Conservation (phyloP, 257 asterid species). For the Capsicum baccatum region DNA sequence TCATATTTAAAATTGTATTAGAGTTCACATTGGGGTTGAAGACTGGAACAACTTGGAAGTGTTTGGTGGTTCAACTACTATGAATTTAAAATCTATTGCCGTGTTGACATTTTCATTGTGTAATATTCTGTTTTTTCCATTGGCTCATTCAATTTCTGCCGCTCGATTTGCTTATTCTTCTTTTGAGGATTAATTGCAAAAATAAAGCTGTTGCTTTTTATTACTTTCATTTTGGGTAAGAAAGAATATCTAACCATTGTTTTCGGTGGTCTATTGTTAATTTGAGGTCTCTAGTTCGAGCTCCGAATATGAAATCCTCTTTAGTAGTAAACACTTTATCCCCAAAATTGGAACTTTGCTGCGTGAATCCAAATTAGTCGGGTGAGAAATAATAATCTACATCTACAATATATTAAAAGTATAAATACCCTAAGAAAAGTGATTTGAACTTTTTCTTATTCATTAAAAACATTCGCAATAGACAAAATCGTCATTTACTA, state of each 20-base stretch:
- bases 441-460: no score
- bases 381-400: no score
- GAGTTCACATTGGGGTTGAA: neutral
- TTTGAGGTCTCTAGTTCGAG: no score
- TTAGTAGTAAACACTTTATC: no score
- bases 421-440: no score
- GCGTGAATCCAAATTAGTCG: no score
- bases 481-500: no score
- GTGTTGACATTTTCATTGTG: constrained; percentile 22
- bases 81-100: constrained; percentile 29
- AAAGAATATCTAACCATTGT: neutral
- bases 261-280: neutral
- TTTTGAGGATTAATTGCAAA: neutral
- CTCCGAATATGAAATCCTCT: no score
- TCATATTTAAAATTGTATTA: neutral
- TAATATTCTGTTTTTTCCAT: constrained; percentile 6
- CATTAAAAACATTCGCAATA: no score
- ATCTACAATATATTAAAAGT: no score
- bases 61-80: neutral
- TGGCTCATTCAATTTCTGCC: neutral
- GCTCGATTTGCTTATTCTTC: neutral
- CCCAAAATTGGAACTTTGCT: neutral
- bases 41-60: constrained; percentile 1
- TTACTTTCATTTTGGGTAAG: neutral
- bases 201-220: neutral